Percentiles rank a stretch among this genome's conserved stretches.
These are phyloP conservation scores for Arthrocladium fulminans DNA, from an alignment of 2,329 filamentous ascomycete genomes.

Conservation along the genomic window DNA sequence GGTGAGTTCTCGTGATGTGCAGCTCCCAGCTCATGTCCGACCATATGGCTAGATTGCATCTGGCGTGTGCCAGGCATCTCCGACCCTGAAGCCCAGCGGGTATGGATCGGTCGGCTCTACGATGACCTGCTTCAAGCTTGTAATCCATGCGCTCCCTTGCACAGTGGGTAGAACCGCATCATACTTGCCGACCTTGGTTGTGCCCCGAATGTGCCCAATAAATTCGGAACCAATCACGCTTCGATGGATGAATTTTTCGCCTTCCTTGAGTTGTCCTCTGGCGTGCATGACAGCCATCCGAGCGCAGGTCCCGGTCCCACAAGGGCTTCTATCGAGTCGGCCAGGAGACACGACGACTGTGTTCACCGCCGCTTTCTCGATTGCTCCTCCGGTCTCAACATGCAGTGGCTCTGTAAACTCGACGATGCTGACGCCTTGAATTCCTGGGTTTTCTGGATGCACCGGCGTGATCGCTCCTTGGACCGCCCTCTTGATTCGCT, in stretches of 20 bases:
- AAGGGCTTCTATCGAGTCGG: conserved; percentile 39
- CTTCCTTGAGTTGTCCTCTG: conserved; percentile 30
- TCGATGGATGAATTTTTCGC: conserved; percentile 31
- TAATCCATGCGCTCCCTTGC: conserved; percentile 40
- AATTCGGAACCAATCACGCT: conserved; percentile 41
- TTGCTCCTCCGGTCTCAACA: conserved; percentile 5
- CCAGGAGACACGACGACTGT: conserved; percentile 40
- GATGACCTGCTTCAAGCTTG: conserved; percentile 36
- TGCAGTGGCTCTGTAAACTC: conserved; percentile 32
- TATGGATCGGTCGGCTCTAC: conserved; percentile 39
- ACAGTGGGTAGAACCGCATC: conserved; percentile 35
- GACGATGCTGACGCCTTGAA: conserved; percentile 35
- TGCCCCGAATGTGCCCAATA: conserved; percentile 30
- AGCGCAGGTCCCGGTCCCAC: conserved; percentile 39
- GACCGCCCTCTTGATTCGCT: conserved; percentile 36
- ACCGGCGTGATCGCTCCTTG: conserved; percentile 29
- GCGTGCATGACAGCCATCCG: conserved; percentile 38
- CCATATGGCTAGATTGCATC: no score
- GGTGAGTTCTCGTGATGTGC: no score
- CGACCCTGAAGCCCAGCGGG: conserved; percentile 34
- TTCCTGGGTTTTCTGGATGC: conserved; percentile 37
- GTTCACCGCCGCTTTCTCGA: conserved; percentile 30
- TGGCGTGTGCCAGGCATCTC: conserved; percentile 25
- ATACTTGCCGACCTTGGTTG: conserved; percentile 32
- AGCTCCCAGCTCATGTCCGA: no score